Percentiles rank a stretch among this genome's conserved stretches.
Evolutionary conservation across 2,329 filamentous ascomycete species (phyloP).

Genomic region (Monilinia fructicola): DNA sequence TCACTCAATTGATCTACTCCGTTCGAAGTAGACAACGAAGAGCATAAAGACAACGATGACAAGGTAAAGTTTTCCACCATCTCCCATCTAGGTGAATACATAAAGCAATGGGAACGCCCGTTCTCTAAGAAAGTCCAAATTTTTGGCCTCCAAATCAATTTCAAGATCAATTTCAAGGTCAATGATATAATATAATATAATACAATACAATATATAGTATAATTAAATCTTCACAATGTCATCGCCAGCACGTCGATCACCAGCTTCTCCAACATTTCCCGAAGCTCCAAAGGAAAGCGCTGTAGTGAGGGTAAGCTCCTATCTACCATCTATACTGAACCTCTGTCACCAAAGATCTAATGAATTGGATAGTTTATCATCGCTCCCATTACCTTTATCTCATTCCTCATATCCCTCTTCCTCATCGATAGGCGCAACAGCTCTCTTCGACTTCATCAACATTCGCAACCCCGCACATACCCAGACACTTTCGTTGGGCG

Average conservation of each 20-base stretch:
- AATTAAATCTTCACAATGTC: neutral
- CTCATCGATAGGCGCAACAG: conserved; percentile 36
- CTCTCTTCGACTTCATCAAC: conserved; percentile 29
- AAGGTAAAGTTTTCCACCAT: neutral
- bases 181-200: too few relatives aligned
- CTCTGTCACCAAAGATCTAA: neutral
- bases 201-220: too few relatives aligned
- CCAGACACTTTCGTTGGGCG: conserved; percentile 28
- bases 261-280: conserved; percentile 24
- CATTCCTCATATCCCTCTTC: conserved; percentile 41
- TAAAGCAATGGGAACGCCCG: conserved; percentile 3
- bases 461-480: conserved; percentile 19
- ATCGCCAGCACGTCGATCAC: conserved; percentile 20
- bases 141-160: neutral
- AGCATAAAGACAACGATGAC: conserved; percentile 2
- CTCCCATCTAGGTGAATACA: neutral
- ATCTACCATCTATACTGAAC: neutral
- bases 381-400: conserved; percentile 39
- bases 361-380: conserved; percentile 35
- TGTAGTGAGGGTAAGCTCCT: conserved; percentile 31
- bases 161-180: too few relatives aligned
- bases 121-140: too few relatives aligned
- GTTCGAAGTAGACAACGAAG: too few relatives aligned
- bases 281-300: conserved; percentile 35
- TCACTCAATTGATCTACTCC: neutral